Conservation (phyloP, 2,329 filamentous ascomycete genomes). For the Elsinoe batatas region DNA sequence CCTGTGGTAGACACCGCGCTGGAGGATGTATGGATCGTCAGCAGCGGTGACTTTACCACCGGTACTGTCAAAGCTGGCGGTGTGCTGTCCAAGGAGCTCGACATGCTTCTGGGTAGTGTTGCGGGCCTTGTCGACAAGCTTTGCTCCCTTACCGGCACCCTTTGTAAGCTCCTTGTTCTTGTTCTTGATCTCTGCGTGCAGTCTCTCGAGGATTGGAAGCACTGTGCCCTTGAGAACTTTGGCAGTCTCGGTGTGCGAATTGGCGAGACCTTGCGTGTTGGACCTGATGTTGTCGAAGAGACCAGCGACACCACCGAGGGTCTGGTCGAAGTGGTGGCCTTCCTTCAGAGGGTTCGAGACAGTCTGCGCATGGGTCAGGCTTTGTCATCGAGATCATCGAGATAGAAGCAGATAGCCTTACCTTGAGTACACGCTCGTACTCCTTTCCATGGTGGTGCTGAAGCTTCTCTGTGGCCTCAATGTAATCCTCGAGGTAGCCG, state of each 20-base stretch:
- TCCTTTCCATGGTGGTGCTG: constrained; percentile 82
- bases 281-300: constrained; percentile 90
- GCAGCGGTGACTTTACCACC: constrained; percentile 59
- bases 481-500: constrained; percentile 82
- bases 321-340: constrained; percentile 86
- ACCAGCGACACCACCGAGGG: constrained; percentile 73
- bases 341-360: constrained; percentile 79
- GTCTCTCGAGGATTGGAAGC: constrained; percentile 75
- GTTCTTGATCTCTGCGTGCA: constrained; percentile 94
- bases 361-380: constrained; percentile 44
- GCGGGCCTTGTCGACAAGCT: constrained; percentile 84
- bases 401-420: constrained; percentile 24
- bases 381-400: neutral
- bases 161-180: constrained; percentile 82
- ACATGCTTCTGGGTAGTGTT: constrained; percentile 88
- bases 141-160: constrained; percentile 74
- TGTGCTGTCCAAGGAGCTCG: constrained; percentile 79
- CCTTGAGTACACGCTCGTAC: constrained; percentile 90
- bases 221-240: constrained; percentile 81
- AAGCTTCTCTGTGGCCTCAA: constrained; percentile 73
- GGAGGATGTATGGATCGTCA: constrained; percentile 82
- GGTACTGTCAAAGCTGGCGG: constrained; percentile 67
- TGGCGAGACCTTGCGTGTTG: constrained; percentile 85
- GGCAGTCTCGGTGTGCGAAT: constrained; percentile 82
- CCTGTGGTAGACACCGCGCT: constrained; percentile 70